Evolutionary conservation across 164 flowering plant genomes (phyloP).

Genomic region (Piper betle): DNA sequence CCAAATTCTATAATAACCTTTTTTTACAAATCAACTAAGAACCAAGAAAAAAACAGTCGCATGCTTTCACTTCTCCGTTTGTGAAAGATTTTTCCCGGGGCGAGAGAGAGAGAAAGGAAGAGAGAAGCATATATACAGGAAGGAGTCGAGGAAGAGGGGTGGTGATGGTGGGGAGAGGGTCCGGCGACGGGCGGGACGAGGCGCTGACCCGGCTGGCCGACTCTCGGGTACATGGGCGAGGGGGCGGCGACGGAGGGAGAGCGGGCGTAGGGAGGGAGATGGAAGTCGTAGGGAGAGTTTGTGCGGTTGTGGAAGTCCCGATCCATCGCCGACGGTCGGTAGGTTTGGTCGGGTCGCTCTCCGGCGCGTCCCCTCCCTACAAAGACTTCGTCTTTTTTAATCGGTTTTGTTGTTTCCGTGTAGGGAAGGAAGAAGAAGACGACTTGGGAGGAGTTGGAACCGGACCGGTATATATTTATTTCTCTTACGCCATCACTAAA

Average conservation of each 20-base stretch:
- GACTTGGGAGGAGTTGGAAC: too few relatives aligned
- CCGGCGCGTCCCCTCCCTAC: too few relatives aligned
- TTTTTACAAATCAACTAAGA: background rate
- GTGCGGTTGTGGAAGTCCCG: slow-evolving; percentile 7
- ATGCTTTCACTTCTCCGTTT: background rate
- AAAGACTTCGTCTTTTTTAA: too few relatives aligned
- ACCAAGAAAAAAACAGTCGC: background rate
- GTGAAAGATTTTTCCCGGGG: background rate
- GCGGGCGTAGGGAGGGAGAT: background rate
- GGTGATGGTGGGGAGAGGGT: slow-evolving; percentile 2
- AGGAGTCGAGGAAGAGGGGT: background rate
- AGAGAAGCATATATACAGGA: slow-evolving; percentile 1
- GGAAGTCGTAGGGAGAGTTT: slow-evolving; percentile 5
- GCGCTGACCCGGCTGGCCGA: slow-evolving; percentile 9
- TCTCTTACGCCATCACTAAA: too few relatives aligned
- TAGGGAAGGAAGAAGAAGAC: too few relatives aligned
- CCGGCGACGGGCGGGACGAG: slow-evolving; percentile 1
- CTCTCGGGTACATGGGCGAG: slow-evolving; percentile 5
- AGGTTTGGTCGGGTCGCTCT: too few relatives aligned
- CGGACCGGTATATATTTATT: too few relatives aligned
- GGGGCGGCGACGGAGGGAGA: background rate
- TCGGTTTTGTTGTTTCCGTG: too few relatives aligned
- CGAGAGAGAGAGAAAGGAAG: background rate
- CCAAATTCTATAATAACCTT: background rate
- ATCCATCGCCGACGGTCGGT: slow-evolving; percentile 1